phyloP scores from a whole-genome alignment of 805 yeast species.

The Lipomyces kockii region DNA sequence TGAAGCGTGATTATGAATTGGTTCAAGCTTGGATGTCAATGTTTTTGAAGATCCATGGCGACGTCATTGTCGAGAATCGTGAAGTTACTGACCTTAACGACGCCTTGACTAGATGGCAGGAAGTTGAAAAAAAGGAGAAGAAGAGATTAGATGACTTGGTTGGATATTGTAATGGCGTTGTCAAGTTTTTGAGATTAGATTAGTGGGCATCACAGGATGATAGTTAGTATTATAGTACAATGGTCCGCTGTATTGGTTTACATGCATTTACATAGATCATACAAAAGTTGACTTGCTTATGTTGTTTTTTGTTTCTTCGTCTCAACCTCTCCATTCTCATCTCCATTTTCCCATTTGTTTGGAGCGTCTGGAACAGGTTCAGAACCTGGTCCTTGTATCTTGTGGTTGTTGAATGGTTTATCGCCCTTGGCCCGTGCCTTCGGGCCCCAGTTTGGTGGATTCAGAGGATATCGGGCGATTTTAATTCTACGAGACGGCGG shows the following conservation, averaged over 20 bases:
- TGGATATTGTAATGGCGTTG: conserved; percentile 77
- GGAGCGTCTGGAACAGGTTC: neutral
- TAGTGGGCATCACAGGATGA: conserved; percentile 2
- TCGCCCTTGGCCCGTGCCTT: conserved; percentile 67
- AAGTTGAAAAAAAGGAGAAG: conserved; percentile 48
- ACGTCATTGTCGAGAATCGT: conserved; percentile 55
- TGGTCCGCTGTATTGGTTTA: neutral
- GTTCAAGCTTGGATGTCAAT: conserved; percentile 79
- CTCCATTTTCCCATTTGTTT: neutral
- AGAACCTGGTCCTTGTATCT: conserved; percentile 8
- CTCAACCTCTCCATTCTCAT: conserved; percentile 7
- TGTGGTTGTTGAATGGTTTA: conserved; percentile 8
- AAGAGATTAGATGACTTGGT: conserved; percentile 63
- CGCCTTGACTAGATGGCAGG: conserved; percentile 57
- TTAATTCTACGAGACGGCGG: conserved; percentile 72
- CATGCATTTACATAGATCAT: neutral
- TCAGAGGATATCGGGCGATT: conserved; percentile 85
- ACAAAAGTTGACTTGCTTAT: neutral
- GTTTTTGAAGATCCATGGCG: conserved; percentile 80
- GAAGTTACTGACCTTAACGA: conserved; percentile 46
- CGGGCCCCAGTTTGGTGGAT: conserved; percentile 99
- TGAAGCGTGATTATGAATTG: conserved; percentile 71
- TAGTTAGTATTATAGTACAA: neutral
- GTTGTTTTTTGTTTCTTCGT: neutral
- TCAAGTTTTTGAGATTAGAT: conserved; percentile 50